Evolutionary conservation across 306 rosid genomes (phyloP), one percentile per base, ranked within the genome.

Genomic region (Medicago arabica): DNA sequence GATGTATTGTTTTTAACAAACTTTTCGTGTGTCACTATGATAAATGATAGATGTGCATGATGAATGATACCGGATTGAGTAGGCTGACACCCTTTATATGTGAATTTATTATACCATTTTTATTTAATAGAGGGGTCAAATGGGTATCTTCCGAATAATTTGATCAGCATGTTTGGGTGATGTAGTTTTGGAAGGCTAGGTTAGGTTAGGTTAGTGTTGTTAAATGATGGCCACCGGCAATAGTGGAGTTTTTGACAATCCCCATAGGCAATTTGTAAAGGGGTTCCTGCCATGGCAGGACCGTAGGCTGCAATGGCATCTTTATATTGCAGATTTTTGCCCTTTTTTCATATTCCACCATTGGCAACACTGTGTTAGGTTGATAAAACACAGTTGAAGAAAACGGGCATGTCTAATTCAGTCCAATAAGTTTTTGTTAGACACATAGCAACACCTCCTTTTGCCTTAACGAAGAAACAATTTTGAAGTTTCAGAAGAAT

Each of bases 31-130:
- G 51, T 58, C 64, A 13, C 36, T 60, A 19, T 16, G 49, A 19
- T 74, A 47, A 19, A 60, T 18, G 17, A 19, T 74, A 47, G 28
- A 60, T 18, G 17, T 54, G 74, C 68, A 21, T 38, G 16, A 57
- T 5, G 49, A 57, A 41, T 9, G 57, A 31, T 72, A 9, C 7
- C 0, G 18, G 13, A 60, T 6, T 13, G 3, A 3, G 40, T 67
- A 44, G 12, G 39, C 36, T 9, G 54, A 66, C 7, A 9, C 38
- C 54, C n/a, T 66, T 41, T 6, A 66, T 11, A 10, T 17, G 49
- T 39, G 17, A 65, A 66, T 40, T 19, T 11, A 19, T 58, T 50
- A 11, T 23, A 23, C 17, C 2, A 14, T 14, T 60, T 60, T 65
- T 65, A 5, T 65, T 40, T 40, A 18, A 19, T 0, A 10, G 36